Conservation (phyloP, 2,329 filamentous ascomycete species). For the Onygenales sp. region DNA sequence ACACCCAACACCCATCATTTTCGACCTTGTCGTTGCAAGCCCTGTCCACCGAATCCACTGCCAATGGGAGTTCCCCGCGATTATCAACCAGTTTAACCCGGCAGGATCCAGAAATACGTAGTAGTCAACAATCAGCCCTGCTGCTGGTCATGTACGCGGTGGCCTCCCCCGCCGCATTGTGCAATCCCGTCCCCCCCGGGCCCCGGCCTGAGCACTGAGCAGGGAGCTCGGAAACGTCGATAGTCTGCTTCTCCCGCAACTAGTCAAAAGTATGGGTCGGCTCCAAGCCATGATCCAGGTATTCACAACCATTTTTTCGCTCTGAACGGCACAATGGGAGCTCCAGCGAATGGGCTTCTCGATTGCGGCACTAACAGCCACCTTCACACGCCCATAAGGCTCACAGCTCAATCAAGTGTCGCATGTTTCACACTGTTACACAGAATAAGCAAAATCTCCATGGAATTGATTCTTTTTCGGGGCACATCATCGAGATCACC, state of each 20-base stretch:
- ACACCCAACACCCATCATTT: background rate
- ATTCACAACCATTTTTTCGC: background rate
- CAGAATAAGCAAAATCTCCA: background rate
- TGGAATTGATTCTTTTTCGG: background rate
- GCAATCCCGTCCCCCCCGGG: background rate
- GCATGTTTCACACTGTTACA: background rate
- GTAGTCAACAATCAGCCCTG: background rate
- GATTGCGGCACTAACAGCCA: background rate
- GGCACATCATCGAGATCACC: background rate
- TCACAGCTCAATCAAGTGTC: background rate
- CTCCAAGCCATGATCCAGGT: background rate
- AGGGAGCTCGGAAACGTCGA: background rate
- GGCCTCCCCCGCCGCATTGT: background rate
- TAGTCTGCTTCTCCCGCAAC: background rate
- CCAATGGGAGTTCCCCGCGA: background rate
- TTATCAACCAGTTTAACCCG: background rate
- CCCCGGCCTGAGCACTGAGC: background rate
- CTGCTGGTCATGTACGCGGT: background rate
- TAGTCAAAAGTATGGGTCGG: background rate
- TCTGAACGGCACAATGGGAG: background rate
- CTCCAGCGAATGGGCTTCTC: background rate
- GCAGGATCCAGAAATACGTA: background rate
- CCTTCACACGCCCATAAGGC: background rate
- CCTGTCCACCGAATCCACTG: background rate
- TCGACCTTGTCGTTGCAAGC: background rate